Conservation (phyloP, 176 grass and related monocot genomes). For the Musa itinerans region DNA sequence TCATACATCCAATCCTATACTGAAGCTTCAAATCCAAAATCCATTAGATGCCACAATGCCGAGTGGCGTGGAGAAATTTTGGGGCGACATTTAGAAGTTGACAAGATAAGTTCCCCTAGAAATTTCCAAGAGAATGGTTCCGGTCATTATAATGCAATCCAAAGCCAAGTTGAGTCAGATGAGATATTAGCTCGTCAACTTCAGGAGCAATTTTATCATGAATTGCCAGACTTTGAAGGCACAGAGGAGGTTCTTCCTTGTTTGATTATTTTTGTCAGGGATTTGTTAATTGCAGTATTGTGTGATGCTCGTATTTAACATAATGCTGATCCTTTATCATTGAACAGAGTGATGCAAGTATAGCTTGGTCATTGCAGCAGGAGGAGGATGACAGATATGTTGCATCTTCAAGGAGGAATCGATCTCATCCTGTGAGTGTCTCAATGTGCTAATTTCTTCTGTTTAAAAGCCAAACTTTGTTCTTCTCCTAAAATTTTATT, state of each 20-base stretch:
- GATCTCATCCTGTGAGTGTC: conserved; percentile 42
- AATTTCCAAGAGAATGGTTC: conserved; percentile 12
- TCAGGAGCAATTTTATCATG: conserved; percentile 66
- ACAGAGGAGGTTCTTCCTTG: conserved; percentile 43
- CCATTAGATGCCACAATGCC: conserved; percentile 12
- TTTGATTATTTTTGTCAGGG: conserved; percentile 18
- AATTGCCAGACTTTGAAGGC: conserved; percentile 24
- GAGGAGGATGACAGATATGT: conserved; percentile 31
- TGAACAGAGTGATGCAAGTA: conserved; percentile 46
- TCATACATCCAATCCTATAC: conserved; percentile 12
- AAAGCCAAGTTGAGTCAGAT: conserved; percentile 60
- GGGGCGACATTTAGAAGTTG: conserved; percentile 22
- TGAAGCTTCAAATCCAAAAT: neutral
- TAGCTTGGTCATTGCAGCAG: conserved; percentile 61
- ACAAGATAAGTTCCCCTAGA: conserved; percentile 32
- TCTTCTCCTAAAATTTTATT: too few species aligned
- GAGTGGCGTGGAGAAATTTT: conserved; percentile 15
- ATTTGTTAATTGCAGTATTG: neutral
- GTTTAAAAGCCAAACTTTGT: too few species aligned
- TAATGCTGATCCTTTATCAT: conserved; percentile 8
- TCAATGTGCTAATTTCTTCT: neutral
- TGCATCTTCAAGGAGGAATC: conserved; percentile 28
- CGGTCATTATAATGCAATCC: conserved; percentile 24
- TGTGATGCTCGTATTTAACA: neutral
- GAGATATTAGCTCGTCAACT: conserved; percentile 53